Percentiles rank a stretch among this genome's conserved stretches.
Evolutionary conservation across 2,329 filamentous ascomycete genomes (phyloP).

Genomic region (Fusarium coffeatum): DNA sequence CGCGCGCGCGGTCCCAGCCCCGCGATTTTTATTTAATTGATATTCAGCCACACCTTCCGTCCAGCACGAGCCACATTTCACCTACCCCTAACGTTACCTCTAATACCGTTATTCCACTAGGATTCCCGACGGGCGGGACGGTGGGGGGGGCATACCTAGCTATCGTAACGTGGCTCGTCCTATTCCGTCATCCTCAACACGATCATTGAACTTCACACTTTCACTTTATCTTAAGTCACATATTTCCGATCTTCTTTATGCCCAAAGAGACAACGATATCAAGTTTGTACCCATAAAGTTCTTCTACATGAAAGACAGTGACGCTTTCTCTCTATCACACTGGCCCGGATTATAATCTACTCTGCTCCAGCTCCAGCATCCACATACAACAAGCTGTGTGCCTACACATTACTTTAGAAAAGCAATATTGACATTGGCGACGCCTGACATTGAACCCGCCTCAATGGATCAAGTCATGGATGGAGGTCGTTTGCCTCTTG

Average conservation of each 20-base stretch:
- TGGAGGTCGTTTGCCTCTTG: slow-evolving; percentile 78
- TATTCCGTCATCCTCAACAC: slow-evolving; percentile 33
- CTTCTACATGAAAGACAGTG: neutral
- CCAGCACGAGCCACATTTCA: slow-evolving; percentile 17
- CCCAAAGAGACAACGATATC: neutral
- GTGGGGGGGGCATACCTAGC: neutral
- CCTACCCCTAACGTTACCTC: neutral
- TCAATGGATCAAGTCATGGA: slow-evolving; percentile 70
- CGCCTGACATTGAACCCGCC: neutral
- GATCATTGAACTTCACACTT: neutral
- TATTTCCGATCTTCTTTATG: neutral
- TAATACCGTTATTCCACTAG: neutral
- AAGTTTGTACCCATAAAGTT: neutral
- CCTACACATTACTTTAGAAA: neutral
- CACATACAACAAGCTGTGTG: neutral
- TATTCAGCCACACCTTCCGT: slow-evolving; percentile 26
- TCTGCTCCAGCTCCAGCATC: neutral
- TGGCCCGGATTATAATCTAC: neutral
- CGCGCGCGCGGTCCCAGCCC: slow-evolving; percentile 42
- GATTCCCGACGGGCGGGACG: neutral
- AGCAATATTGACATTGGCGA: neutral
- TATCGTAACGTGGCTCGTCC: slow-evolving; percentile 40
- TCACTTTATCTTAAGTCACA: slow-evolving; percentile 2
- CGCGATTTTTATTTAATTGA: slow-evolving; percentile 47
- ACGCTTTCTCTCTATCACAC: neutral